Percentiles rank a stretch among this genome's conserved stretches.
Evolutionary conservation across 2,329 filamentous ascomycete genomes (phyloP).

Genomic region (Pyricularia sp.): DNA sequence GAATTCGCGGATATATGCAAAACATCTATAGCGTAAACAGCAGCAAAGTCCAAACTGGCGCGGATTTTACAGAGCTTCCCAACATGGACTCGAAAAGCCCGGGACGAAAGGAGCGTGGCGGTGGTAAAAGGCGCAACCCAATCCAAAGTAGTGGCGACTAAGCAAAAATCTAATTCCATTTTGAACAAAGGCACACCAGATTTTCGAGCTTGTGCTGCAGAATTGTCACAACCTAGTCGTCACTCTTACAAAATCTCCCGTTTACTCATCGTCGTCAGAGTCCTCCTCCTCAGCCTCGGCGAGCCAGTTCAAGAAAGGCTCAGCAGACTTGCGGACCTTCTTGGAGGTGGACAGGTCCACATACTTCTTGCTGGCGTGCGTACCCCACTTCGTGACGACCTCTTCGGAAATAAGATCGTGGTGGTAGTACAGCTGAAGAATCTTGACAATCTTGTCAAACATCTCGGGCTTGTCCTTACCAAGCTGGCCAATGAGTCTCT

Average conservation of each 20-base stretch:
- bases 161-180: background rate
- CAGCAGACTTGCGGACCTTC: slow-evolving; percentile 90
- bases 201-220: background rate
- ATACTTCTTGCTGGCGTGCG: slow-evolving; percentile 97
- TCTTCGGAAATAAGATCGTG: slow-evolving; percentile 85
- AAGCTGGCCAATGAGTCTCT: slow-evolving; percentile 70
- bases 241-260: background rate
- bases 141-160: background rate
- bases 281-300: slow-evolving; percentile 68
- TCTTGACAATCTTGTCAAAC: slow-evolving; percentile 66
- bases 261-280: slow-evolving; percentile 33
- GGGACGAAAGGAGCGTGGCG: background rate
- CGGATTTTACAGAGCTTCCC: background rate
- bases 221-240: background rate
- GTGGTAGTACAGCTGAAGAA: slow-evolving; percentile 85
- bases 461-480: slow-evolving; percentile 74
- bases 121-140: background rate
- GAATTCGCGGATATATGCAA: background rate
- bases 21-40: background rate
- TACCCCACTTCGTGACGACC: slow-evolving; percentile 80
- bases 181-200: background rate
- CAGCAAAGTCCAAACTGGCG: background rate
- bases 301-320: slow-evolving; percentile 92
- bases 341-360: slow-evolving; percentile 81
- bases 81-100: background rate